Conservation (phyloP, 257 asterid genomes). For the Solanum pinnatisectum region DNA sequence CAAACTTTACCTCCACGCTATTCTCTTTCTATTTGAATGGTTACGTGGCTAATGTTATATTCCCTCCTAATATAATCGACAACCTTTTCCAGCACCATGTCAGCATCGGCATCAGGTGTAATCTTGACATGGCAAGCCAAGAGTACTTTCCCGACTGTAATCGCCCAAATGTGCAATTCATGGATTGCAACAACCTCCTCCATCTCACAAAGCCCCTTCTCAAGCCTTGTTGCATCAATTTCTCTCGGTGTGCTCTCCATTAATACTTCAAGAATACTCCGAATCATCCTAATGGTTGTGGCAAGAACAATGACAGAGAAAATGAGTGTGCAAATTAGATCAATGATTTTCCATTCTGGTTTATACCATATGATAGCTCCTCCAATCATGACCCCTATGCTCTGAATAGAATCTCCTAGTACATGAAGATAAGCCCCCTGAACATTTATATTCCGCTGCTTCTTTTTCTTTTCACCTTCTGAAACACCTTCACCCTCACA, state of each 20-base stretch:
- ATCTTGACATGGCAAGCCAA: slow-evolving; percentile 84
- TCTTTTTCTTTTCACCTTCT: slow-evolving; percentile 18
- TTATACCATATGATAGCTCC: slow-evolving; percentile 83
- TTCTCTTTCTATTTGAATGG: slow-evolving; percentile 83
- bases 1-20: not conserved
- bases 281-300: slow-evolving; percentile 70
- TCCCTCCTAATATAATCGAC: slow-evolving; percentile 66
- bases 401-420: slow-evolving; percentile 83
- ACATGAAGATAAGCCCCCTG: slow-evolving; percentile 97
- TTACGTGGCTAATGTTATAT: slow-evolving; percentile 77
- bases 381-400: slow-evolving; percentile 94
- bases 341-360: slow-evolving; percentile 83
- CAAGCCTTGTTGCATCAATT: slow-evolving; percentile 72
- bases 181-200: slow-evolving; percentile 82
- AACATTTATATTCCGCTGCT: slow-evolving; percentile 59
- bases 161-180: slow-evolving; percentile 93
- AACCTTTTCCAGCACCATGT: slow-evolving; percentile 68
- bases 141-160: slow-evolving; percentile 75
- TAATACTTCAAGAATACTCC: slow-evolving; percentile 70
- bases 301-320: slow-evolving; percentile 58
- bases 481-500: slow-evolving; percentile 17
- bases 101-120: slow-evolving; percentile 72
- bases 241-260: slow-evolving; percentile 97
- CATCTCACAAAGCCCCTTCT: slow-evolving; percentile 77
- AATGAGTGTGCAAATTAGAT: slow-evolving; percentile 72